A percentile compares a stretch with the other conserved stretches of the same genome.
phyloP scores from a whole-genome alignment of 2,329 filamentous ascomycete genomes.

The Leptographium radiaticola region DNA sequence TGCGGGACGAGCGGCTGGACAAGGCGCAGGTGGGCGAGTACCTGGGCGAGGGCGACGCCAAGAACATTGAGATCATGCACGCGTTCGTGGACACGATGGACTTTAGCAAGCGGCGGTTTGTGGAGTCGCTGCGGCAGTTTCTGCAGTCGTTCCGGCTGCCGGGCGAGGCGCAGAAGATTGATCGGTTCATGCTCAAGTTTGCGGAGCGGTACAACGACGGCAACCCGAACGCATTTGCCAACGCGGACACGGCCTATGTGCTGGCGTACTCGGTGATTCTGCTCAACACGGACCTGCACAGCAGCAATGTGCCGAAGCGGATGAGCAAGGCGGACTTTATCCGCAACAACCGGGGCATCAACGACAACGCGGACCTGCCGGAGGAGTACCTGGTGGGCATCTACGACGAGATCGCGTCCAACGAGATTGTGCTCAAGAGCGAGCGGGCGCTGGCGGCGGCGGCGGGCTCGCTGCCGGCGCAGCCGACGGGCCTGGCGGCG shows the following conservation, averaged over 20 bases:
- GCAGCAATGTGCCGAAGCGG: conserved; percentile 64
- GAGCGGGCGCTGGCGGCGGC: conserved; percentile 84
- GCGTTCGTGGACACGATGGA: conserved; percentile 95
- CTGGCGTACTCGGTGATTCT: conserved; percentile 93
- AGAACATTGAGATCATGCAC: conserved; percentile 96
- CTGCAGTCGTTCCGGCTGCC: conserved; percentile 89
- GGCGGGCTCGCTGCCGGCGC: conserved; percentile 43
- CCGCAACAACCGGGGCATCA: conserved; percentile 97
- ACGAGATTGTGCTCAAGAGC: conserved; percentile 90
- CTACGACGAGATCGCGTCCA: conserved; percentile 79
- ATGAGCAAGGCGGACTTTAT: conserved; percentile 98
- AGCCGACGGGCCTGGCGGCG: conserved; percentile 59
- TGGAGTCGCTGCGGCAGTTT: conserved; percentile 82
- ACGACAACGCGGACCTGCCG: conserved; percentile 86
- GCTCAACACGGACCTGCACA: conserved; percentile 93
- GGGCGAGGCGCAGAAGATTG: conserved; percentile 96
- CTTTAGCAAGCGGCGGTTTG: conserved; percentile 80
- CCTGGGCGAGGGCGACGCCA: conserved; percentile 81
- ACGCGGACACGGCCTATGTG: conserved; percentile 95
- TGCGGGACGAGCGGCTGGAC: conserved; percentile 71
- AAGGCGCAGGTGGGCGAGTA: conserved; percentile 91
- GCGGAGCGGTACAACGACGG: conserved; percentile 89
- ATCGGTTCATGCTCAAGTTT: conserved; percentile 99
- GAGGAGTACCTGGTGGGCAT: conserved; percentile 83
- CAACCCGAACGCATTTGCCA: conserved; percentile 94